Evolutionary conservation across 2,329 filamentous ascomycete genomes (phyloP), one percentile per base, ranked within the genome.

Genomic region (Colletotrichum sidae): DNA sequence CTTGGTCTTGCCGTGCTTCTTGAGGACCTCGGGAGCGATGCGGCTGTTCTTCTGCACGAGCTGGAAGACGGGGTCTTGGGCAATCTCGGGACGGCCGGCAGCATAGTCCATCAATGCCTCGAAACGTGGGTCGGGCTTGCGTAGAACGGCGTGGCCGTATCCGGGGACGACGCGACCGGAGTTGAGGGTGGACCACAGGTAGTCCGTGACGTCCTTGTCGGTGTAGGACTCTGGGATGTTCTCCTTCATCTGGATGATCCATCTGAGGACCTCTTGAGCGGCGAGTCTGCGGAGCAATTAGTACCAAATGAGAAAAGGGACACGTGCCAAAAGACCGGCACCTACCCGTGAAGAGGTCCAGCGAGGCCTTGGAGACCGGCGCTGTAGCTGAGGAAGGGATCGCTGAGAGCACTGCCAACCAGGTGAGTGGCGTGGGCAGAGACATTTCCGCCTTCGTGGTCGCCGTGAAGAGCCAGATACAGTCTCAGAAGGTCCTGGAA

Each of bases 391-490:
- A 99, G 87, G 87, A 96, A 98, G 6, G 95, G 93, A 73, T 98
- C 96, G 74, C 92, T 96, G 61, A 99, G 88, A 17, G 96, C 96
- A 72, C 92, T 96, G 56, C 96, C 96, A 60, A 99, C 96, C 44
- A 99, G 85, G 79, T 99, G 96, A 8, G 96, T 98, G 35, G 96
- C 83, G 77, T 99, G 96, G 1, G 96, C 96, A 44, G 94, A 97
- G 68, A 99, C 96, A 73, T 99, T 99, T 64, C 96, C 96, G 68
- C 96, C 96, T 81, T 99, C 96, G 81, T 99, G 96, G 80, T 99
- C 96, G 69, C 96, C 96, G 80, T 99, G 96, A 6, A 99, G 90
- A 54, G 96, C 95, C 33, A 99, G 89, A 81, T 99, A 99, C 38
- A 99, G 84, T 72, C 96, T 89, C 68, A 99, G 87, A 17, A 99